phyloP scores from a whole-genome alignment of 176 grass and related monocot species.

The Lolium multiflorum region DNA sequence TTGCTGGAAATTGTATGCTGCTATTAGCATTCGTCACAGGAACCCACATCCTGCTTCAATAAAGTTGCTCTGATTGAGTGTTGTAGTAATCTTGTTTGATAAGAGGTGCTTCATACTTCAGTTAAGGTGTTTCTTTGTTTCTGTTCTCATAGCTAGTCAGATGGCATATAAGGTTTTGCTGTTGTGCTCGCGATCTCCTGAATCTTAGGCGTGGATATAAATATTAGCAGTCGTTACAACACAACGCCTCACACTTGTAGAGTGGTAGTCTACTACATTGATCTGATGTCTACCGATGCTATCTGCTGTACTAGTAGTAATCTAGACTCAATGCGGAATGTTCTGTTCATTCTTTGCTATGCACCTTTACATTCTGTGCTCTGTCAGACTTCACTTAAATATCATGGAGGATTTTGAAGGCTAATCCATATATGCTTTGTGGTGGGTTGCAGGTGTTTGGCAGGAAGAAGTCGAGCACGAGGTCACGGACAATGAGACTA shows the following conservation, averaged over 20 bases:
- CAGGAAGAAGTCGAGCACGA: constrained; percentile 39
- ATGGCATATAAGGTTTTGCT: background rate
- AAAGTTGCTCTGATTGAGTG: background rate
- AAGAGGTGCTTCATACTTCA: background rate
- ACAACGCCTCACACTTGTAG: too few species aligned
- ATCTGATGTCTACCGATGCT: background rate
- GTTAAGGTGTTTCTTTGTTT: background rate
- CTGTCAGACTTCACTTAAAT: background rate
- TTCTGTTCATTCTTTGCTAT: background rate
- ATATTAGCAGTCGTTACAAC: background rate
- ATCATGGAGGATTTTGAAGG: background rate
- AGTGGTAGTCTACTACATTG: too few species aligned
- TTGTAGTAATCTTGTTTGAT: background rate
- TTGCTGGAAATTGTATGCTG: too few species aligned
- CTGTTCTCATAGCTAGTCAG: background rate
- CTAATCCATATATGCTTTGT: background rate
- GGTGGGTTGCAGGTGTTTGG: constrained; percentile 30
- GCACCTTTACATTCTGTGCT: background rate
- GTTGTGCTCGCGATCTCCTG: background rate
- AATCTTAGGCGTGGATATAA: background rate
- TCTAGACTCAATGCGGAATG: background rate
- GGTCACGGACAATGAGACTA: constrained; percentile 22
- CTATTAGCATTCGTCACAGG: too few species aligned
- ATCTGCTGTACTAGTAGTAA: background rate
- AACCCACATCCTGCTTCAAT: background rate